phyloP scores from a whole-genome alignment of 495 filamentous ascomycete species.

The Lophium mytilinum region DNA sequence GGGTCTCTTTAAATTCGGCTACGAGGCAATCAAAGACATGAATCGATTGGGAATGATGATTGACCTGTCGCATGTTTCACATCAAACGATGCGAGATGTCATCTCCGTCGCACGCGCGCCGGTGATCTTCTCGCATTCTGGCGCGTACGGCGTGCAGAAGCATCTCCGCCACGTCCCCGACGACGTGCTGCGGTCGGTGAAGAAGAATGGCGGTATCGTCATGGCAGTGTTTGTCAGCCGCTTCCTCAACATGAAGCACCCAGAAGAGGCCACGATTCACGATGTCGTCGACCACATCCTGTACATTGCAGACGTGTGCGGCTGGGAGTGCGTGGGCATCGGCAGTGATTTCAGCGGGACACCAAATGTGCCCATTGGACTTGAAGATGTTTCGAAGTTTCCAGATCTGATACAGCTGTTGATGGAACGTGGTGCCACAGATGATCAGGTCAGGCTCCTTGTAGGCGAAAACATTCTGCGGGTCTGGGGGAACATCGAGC shows the following conservation, averaged over 20 bases:
- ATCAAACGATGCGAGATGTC: slow-evolving; percentile 4
- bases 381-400: slow-evolving; percentile 3
- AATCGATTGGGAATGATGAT: slow-evolving; percentile 8
- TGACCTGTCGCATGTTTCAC: slow-evolving; percentile 3
- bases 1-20: neutral
- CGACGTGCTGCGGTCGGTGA: slow-evolving; percentile 1
- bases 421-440: too few relatives aligned
- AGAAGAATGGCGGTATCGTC: slow-evolving; percentile 3
- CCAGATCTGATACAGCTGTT: slow-evolving; percentile 1
- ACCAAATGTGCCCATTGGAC: neutral
- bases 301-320: slow-evolving; percentile 3
- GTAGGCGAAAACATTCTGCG: slow-evolving; percentile 8
- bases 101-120: neutral
- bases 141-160: neutral
- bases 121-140: slow-evolving; percentile 4
- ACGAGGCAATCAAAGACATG: slow-evolving; percentile 2
- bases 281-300: slow-evolving; percentile 6
- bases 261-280: neutral
- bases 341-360: slow-evolving; percentile 4
- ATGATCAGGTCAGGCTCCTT: neutral
- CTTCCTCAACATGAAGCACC: neutral
- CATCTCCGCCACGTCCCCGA: slow-evolving; percentile 6
- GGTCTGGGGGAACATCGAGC: slow-evolving; percentile 7
- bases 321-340: slow-evolving; percentile 7
- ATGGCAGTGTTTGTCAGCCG: neutral